These are phyloP conservation scores for Coelastrella sp. DNA, from an alignment of 139 green algal genomes.

Conservation along the genomic window DNA sequence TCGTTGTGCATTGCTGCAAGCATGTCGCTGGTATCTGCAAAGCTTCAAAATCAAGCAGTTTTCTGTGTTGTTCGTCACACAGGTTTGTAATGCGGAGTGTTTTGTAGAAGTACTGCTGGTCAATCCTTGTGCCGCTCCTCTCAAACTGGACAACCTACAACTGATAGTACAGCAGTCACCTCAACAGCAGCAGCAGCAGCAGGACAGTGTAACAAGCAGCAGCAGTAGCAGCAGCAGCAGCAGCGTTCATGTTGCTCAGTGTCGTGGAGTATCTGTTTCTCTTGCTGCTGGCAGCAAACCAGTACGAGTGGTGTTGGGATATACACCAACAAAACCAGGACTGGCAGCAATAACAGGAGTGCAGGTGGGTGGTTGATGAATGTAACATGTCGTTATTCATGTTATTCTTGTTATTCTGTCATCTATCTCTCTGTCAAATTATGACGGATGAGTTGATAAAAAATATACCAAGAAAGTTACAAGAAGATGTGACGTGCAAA, in stretches of 20 bases:
- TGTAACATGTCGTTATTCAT: too few relatives aligned
- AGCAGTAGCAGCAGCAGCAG: conserved; percentile 14
- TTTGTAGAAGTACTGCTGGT: conserved; percentile 77
- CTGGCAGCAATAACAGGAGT: conserved; percentile 65
- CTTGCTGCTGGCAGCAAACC: conserved; percentile 64
- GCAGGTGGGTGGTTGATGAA: conserved; percentile 26
- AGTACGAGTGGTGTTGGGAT: conserved; percentile 59
- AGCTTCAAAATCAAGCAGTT: neutral
- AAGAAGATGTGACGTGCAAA: neutral
- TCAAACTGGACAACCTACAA: conserved; percentile 62
- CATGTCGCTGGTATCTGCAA: too few relatives aligned
- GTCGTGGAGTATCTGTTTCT: conserved; percentile 8
- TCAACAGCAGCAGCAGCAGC: conserved; percentile 51
- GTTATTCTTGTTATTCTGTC: too few relatives aligned
- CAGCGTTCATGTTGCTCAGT: neutral
- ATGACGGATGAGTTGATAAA: too few relatives aligned
- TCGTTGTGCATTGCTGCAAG: too few relatives aligned
- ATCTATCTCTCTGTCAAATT: neutral
- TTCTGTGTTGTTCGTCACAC: conserved; percentile 8
- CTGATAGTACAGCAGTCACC: conserved; percentile 12
- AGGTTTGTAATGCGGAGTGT: conserved; percentile 72
- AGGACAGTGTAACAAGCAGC: conserved; percentile 24
- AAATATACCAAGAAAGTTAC: too few relatives aligned
- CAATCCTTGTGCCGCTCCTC: conserved; percentile 71
- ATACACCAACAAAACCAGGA: conserved; percentile 60